Conservation (phyloP, 2,329 filamentous ascomycete species). For the Gnomoniopsis smithogilvyi region DNA sequence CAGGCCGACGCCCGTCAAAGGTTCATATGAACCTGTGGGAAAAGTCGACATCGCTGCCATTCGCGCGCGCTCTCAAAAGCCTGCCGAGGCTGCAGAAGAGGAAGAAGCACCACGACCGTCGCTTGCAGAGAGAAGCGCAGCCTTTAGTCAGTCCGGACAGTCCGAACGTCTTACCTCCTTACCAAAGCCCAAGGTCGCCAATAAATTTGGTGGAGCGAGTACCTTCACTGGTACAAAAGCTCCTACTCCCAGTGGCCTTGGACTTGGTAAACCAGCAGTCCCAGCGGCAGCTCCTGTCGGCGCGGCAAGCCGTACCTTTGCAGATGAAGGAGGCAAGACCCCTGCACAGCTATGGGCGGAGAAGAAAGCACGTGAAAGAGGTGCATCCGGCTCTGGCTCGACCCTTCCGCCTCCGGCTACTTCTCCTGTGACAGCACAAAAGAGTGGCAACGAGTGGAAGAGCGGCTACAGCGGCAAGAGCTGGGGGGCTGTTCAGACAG, state of each 20-base stretch:
- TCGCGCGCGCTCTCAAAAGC: conserved; percentile 74
- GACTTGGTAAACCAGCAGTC: conserved; percentile 59
- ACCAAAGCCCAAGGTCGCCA: conserved; percentile 92
- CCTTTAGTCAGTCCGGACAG: conserved; percentile 58
- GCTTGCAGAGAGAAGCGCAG: conserved; percentile 72
- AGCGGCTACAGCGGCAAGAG: conserved; percentile 87
- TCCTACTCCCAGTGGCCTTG: conserved; percentile 66
- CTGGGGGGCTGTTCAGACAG: conserved; percentile 81
- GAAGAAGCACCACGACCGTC: conserved; percentile 48
- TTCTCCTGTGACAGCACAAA: conserved; percentile 62
- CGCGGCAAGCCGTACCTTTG: conserved; percentile 86
- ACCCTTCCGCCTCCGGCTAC: conserved; percentile 40
- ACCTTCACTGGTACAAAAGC: conserved; percentile 87
- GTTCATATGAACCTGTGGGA: conserved; percentile 89
- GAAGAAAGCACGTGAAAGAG: conserved; percentile 83
- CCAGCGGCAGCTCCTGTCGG: conserved; percentile 65
- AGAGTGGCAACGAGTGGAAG: conserved; percentile 81
- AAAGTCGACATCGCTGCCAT: conserved; percentile 98
- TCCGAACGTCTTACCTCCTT: conserved; percentile 81
- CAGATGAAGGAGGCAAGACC: conserved; percentile 91
- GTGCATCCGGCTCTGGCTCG: conserved; percentile 43
- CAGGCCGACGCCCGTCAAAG: conserved; percentile 81
- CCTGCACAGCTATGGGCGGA: conserved; percentile 97
- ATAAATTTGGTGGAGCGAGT: conserved; percentile 73
- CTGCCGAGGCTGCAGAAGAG: conserved; percentile 39